Conservation (phyloP, 1,139 yeast species). For the Saccharomyces hybrid region DNA sequence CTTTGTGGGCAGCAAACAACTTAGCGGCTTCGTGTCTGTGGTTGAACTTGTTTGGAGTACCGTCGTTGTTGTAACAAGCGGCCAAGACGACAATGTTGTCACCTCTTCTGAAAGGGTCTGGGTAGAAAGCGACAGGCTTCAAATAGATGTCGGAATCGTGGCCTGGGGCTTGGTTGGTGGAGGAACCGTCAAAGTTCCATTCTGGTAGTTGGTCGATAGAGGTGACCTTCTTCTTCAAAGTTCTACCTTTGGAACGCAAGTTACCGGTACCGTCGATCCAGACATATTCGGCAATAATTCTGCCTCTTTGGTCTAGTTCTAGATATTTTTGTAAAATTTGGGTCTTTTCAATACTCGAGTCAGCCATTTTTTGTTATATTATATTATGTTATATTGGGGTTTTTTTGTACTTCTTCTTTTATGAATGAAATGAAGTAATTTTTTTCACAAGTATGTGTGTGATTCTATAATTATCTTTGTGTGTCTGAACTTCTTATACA, state of each 20-base stretch:
- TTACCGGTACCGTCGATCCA: conserved; percentile 95
- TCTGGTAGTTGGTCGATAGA: conserved; percentile 86
- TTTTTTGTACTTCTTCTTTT: neutral
- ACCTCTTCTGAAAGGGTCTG: conserved; percentile 96
- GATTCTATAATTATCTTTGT: neutral
- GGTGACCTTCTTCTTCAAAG: conserved; percentile 60
- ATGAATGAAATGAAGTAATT: neutral
- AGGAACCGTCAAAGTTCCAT: conserved; percentile 99
- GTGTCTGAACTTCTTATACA: neutral
- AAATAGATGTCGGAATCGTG: conserved; percentile 90
- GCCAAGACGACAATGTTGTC: conserved; percentile 91
- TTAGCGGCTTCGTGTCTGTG: conserved; percentile 97
- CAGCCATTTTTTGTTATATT: conserved; percentile 31
- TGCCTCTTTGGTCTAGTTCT: conserved; percentile 78
- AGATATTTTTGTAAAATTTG: conserved; percentile 73
- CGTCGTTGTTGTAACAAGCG: conserved; percentile 98
- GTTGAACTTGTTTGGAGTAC: conserved; percentile 96
- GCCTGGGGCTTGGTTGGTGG: conserved; percentile 98
- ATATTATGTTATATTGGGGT: conserved; percentile 3
- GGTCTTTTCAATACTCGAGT: conserved; percentile 55
- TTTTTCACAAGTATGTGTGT: neutral
- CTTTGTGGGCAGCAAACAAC: conserved; percentile 86
- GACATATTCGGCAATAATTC: conserved; percentile 88
- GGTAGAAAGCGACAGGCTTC: conserved; percentile 88
- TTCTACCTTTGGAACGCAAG: conserved; percentile 90